phyloP scores from a whole-genome alignment of 192 early-diverging fungal genomes.

The Coemansia guatemalensis region DNA sequence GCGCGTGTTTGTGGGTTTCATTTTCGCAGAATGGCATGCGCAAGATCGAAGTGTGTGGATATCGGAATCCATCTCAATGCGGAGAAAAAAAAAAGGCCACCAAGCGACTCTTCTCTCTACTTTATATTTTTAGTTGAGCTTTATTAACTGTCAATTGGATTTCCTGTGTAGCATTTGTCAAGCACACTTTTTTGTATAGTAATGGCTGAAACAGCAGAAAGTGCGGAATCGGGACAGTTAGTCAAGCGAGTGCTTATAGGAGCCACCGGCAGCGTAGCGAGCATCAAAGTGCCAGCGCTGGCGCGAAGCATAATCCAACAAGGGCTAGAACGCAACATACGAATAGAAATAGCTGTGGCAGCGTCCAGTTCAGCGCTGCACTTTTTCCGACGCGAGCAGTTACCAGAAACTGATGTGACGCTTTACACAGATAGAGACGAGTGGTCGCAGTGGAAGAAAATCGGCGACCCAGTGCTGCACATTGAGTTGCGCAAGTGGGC shows the following conservation, averaged over 20 bases:
- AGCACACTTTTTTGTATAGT: too few relatives aligned
- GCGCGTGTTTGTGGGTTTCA: too few relatives aligned
- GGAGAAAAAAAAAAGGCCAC: too few relatives aligned
- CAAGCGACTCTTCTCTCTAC: too few relatives aligned
- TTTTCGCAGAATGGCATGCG: too few relatives aligned
- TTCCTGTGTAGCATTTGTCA: too few relatives aligned
- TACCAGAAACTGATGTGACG: conserved; percentile 51
- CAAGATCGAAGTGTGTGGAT: too few relatives aligned
- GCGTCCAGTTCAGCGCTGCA: conserved; percentile 80
- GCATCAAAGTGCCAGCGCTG: conserved; percentile 82
- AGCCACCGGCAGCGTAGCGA: conserved; percentile 88
- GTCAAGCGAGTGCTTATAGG: conserved; percentile 67
- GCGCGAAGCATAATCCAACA: conserved; percentile 29
- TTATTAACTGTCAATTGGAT: too few relatives aligned
- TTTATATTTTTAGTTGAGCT: too few relatives aligned
- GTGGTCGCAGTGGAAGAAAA: conserved; percentile 84
- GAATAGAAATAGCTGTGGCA: conserved; percentile 75
- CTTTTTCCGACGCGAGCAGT: conserved; percentile 71
- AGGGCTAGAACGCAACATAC: conserved; percentile 10
- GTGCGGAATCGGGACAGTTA: not conserved
- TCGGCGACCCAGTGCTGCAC: conserved; percentile 90
- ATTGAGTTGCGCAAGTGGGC: conserved; percentile 95
- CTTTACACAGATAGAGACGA: conserved; percentile 84
- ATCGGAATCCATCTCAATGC: too few relatives aligned
- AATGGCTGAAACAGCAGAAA: too few relatives aligned